Evolutionary conservation across 1,139 yeast species (phyloP).

Genomic region (Candida sanyaensis): DNA sequence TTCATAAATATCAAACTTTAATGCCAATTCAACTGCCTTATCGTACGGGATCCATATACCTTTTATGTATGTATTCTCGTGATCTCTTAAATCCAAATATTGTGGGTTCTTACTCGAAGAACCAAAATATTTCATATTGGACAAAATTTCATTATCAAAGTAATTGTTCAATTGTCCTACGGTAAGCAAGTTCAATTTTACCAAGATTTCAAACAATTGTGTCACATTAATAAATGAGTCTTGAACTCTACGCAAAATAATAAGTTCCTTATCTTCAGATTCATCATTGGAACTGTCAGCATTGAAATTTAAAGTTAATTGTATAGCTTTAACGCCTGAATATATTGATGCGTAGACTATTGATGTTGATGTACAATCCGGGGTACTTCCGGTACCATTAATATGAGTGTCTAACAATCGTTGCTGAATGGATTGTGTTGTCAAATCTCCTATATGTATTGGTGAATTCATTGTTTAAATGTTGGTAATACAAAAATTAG

Average conservation of each 20-base stretch:
- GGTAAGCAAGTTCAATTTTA: conserved; percentile 28
- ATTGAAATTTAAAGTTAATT: conserved; percentile 26
- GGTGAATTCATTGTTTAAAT: conserved; percentile 43
- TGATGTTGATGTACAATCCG: conserved; percentile 15
- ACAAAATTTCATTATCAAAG: conserved; percentile 35
- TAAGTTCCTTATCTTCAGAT: conserved; percentile 16
- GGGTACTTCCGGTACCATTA: conserved; percentile 12
- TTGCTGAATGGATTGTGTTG: conserved; percentile 43
- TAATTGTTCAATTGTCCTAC: conserved; percentile 29
- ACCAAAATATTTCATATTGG: conserved; percentile 31
- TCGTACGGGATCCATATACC: conserved; percentile 52
- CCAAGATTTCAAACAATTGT: conserved; percentile 39
- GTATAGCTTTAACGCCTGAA: conserved; percentile 42
- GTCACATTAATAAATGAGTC: conserved; percentile 46
- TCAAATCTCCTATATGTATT: conserved; percentile 44
- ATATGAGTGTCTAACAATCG: conserved; percentile 41
- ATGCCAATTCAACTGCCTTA: conserved; percentile 43
- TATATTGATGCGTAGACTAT: conserved; percentile 35
- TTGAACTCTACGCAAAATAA: conserved; percentile 43
- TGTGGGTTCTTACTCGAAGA: conserved; percentile 21
- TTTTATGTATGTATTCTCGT: conserved; percentile 26
- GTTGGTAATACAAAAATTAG: background rate
- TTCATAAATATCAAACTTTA: conserved; percentile 44
- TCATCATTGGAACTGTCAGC: conserved; percentile 2
- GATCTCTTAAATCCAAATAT: conserved; percentile 31